phyloP scores from a whole-genome alignment of 1,284 basidiomycete genomes.

The Sanguinoderma infundibulare region DNA sequence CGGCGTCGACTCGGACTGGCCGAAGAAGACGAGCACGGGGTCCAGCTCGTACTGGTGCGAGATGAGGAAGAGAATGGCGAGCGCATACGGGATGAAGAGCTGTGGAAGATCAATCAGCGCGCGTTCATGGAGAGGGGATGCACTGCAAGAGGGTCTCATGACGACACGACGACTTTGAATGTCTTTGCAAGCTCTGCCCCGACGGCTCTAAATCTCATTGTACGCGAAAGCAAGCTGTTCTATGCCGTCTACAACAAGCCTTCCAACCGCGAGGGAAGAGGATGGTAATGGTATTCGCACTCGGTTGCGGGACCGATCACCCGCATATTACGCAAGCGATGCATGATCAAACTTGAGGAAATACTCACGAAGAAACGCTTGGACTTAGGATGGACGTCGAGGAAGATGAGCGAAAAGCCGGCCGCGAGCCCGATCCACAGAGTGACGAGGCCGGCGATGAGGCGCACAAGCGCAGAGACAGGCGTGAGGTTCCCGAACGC shows the following conservation, averaged over 20 bases:
- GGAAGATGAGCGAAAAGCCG: conserved; percentile 91
- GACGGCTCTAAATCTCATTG: no score
- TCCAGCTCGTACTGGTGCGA: conserved; percentile 97
- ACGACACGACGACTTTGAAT: no score
- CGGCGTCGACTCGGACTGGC: conserved; percentile 88
- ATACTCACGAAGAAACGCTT: conserved; percentile 93
- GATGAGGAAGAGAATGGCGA: conserved; percentile 89
- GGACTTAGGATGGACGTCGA: conserved; percentile 88
- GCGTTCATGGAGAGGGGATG: conserved; percentile 12
- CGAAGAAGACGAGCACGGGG: conserved; percentile 86
- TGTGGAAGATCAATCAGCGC: conserved; percentile 42
- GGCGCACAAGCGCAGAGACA: conserved; percentile 82
- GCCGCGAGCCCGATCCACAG: conserved; percentile 93
- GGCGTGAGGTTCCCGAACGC: conserved; percentile 97
- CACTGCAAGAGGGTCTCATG: not conserved
- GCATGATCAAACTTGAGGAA: not conserved
- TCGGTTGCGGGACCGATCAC: no score
- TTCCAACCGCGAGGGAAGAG: not conserved
- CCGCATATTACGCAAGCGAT: no score
- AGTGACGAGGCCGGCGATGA: conserved; percentile 83
- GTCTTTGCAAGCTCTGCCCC: no score
- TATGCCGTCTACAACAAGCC: no score
- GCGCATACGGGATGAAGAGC: conserved; percentile 94
- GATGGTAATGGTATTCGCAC: not conserved
- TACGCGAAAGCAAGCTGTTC: no score